Conservation (phyloP, 2,329 filamentous ascomycete genomes). For the Phialemoniopsis sp. region DNA sequence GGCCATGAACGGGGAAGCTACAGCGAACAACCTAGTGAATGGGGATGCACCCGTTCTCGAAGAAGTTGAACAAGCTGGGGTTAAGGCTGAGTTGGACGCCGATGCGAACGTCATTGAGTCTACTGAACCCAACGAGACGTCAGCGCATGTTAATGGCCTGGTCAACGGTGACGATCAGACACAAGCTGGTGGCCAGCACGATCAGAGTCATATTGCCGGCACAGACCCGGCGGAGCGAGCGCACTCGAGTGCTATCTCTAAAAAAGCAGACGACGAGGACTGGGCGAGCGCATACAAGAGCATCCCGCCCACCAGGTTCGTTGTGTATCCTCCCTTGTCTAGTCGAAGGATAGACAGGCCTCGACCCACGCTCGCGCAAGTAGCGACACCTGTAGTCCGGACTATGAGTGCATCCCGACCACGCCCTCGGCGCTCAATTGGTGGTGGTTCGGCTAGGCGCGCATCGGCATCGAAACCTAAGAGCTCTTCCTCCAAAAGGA, state of each 20-base stretch:
- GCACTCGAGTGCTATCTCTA: too few species aligned
- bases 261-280: conserved; percentile 20
- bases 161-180: too few species aligned
- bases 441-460: conserved; percentile 22
- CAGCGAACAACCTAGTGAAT: neutral
- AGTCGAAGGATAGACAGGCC: conserved; percentile 43
- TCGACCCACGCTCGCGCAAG: conserved; percentile 33
- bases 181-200: too few species aligned
- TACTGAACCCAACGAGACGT: conserved; percentile 11
- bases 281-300: conserved; percentile 46
- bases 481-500: conserved; percentile 40
- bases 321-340: conserved; percentile 68
- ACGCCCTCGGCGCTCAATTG: conserved; percentile 28
- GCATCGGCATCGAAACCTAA: conserved; percentile 32
- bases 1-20: conserved; percentile 8
- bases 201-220: neutral
- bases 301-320: conserved; percentile 69
- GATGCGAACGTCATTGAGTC: conserved; percentile 12
- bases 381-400: conserved; percentile 24
- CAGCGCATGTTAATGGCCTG: too few species aligned
- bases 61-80: too few species aligned
- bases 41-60: conserved; percentile 1
- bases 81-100: conserved; percentile 12
- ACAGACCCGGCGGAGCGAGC: too few species aligned
- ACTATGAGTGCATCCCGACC: conserved; percentile 29